Conservation (phyloP, 2,329 filamentous ascomycete species). For the Aaosphaeria pasadenensis region DNA sequence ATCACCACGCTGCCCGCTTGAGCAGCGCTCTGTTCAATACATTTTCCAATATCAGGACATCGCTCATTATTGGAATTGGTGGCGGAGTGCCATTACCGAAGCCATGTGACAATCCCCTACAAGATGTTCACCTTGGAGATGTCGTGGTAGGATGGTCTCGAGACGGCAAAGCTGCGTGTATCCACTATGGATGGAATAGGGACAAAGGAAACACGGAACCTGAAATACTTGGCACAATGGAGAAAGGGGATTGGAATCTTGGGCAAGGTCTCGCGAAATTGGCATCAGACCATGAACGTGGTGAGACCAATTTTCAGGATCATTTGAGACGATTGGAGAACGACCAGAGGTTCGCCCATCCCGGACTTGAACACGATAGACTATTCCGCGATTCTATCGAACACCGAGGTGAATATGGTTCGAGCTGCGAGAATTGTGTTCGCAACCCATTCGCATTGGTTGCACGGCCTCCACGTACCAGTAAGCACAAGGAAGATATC, state of each 20-base stretch:
- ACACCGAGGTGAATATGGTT: not conserved
- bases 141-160: slow-evolving; percentile 2
- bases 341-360: not conserved
- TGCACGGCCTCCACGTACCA: not conserved
- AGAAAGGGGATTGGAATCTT: slow-evolving; percentile 1
- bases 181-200: slow-evolving; percentile 1
- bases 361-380: not conserved
- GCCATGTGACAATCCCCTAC: not conserved
- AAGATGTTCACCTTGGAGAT: slow-evolving; percentile 1
- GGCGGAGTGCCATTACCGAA: not conserved
- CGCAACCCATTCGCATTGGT: not conserved
- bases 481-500: not conserved
- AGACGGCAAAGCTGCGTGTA: slow-evolving; percentile 1
- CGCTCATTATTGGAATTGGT: slow-evolving; percentile 1
- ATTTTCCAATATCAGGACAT: slow-evolving; percentile 2
- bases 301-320: not conserved
- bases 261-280: not conserved
- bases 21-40: slow-evolving; percentile 2
- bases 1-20: slow-evolving; percentile 1
- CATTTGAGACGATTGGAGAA: not conserved
- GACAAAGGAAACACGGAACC: not conserved
- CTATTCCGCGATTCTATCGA: not conserved
- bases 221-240: slow-evolving; percentile 1
- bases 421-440: not conserved
- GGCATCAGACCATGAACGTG: slow-evolving; percentile 1